phyloP scores from a whole-genome alignment of 2,329 filamentous ascomycete genomes.

The Cladosporium sphaerospermum region DNA sequence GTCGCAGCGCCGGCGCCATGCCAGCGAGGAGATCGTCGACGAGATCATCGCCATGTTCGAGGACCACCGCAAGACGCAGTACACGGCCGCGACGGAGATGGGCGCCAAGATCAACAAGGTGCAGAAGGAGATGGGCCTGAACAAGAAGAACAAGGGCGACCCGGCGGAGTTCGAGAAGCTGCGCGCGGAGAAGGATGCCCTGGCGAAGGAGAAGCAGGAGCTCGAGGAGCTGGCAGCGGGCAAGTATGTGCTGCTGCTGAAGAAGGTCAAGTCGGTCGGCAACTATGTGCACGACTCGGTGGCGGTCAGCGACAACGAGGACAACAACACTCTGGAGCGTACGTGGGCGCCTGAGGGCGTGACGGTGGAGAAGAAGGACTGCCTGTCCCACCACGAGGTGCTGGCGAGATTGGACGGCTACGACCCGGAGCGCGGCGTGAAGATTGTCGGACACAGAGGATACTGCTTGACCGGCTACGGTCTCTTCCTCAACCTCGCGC shows the following conservation, averaged over 20 bases:
- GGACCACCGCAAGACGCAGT: constrained; percentile 63
- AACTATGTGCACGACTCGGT: constrained; percentile 90
- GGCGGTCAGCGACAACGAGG: constrained; percentile 74
- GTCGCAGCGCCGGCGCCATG: constrained; percentile 77
- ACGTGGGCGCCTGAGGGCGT: constrained; percentile 76
- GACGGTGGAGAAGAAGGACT: constrained; percentile 65
- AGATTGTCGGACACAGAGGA: constrained; percentile 88
- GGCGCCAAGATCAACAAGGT: constrained; percentile 79
- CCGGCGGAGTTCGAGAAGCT: constrained; percentile 74
- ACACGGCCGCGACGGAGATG: constrained; percentile 63
- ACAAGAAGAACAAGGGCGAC: constrained; percentile 93
- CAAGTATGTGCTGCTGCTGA: constrained; percentile 68
- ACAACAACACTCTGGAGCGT: constrained; percentile 69
- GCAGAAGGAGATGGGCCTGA: constrained; percentile 82
- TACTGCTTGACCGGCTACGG: constrained; percentile 90
- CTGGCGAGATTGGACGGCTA: constrained; percentile 82
- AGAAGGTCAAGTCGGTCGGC: constrained; percentile 77
- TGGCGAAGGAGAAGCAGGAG: constrained; percentile 77
- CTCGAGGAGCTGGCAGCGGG: constrained; percentile 66
- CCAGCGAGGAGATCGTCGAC: constrained; percentile 77
- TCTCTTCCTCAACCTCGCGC: constrained; percentile 82
- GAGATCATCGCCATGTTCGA: constrained; percentile 83
- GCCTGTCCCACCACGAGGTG: constrained; percentile 91
- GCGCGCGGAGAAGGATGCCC: constrained; percentile 66
- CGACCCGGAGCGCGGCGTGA: constrained; percentile 85